phyloP scores from a whole-genome alignment of 2,329 filamentous ascomycete genomes.

The Calonectria crousiana region DNA sequence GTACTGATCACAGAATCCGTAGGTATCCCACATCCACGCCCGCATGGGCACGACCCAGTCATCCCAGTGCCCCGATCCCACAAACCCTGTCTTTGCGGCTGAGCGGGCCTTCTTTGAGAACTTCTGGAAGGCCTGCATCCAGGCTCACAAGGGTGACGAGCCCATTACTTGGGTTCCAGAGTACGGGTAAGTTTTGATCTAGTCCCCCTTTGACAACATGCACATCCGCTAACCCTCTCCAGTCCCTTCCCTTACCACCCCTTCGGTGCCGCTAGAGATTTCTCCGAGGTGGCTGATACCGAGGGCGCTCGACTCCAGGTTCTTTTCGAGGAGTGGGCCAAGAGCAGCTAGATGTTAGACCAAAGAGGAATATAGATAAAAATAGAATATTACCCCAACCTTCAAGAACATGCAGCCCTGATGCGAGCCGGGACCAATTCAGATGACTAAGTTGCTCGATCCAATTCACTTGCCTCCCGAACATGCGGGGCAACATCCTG shows the following conservation, averaged over 20 bases:
- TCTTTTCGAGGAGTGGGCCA: conserved; percentile 36
- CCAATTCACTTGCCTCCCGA: background rate
- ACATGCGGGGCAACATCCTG: background rate
- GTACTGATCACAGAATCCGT: background rate
- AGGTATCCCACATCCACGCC: conserved; percentile 47
- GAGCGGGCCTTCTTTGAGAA: conserved; percentile 50
- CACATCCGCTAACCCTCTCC: conserved; percentile 10
- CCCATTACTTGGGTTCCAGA: conserved; percentile 27
- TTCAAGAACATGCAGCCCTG: background rate
- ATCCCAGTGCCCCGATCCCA: conserved; percentile 51
- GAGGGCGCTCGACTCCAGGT: conserved; percentile 39
- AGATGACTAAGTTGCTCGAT: background rate
- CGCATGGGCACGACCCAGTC: conserved; percentile 52
- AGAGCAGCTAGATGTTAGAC: conserved; percentile 1
- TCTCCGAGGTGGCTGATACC: conserved; percentile 41
- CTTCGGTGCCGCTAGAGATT: conserved; percentile 30
- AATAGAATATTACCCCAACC: background rate
- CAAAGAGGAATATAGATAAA: background rate
- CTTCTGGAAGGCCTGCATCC: conserved; percentile 35
- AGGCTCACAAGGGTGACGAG: conserved; percentile 10
- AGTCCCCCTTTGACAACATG: background rate
- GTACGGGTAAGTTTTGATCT: conserved; percentile 24
- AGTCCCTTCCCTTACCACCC: conserved; percentile 45
- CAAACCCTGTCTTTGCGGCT: conserved; percentile 42
- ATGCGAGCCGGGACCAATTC: background rate